Evolutionary conservation across 2,329 filamentous ascomycete genomes (phyloP).

Genomic region (Bertia moriformis): DNA sequence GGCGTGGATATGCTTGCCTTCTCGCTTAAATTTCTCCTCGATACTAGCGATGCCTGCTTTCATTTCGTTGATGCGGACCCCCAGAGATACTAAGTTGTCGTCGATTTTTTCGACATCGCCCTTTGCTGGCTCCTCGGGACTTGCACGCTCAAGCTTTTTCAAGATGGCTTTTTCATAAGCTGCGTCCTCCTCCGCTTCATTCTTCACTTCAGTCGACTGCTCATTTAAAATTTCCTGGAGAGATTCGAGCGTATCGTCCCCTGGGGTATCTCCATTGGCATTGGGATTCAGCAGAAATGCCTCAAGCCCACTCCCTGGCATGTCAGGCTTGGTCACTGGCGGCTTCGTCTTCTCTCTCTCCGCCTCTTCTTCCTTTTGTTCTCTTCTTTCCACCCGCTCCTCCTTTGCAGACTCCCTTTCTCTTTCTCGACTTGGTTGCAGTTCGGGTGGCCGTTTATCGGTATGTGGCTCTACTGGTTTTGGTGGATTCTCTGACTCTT

Average conservation of each 20-base stretch:
- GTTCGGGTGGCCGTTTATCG: neutral
- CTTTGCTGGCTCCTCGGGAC: slow-evolving; percentile 3
- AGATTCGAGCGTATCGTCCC: slow-evolving; percentile 27
- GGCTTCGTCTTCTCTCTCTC: slow-evolving; percentile 7
- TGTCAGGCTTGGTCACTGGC: slow-evolving; percentile 12
- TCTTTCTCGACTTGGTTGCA: neutral
- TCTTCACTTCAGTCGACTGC: slow-evolving; percentile 6
- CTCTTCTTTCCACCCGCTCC: slow-evolving; percentile 7
- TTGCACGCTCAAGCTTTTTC: neutral
- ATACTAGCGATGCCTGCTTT: neutral
- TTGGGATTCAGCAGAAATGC: slow-evolving; percentile 22
- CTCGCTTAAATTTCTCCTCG: neutral
- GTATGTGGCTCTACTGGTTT: neutral
- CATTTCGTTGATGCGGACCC: neutral
- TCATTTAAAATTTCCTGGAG: slow-evolving; percentile 19
- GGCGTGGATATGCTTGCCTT: neutral
- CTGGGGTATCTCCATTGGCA: slow-evolving; percentile 18
- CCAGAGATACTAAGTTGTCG: neutral
- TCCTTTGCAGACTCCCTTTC: slow-evolving; percentile 10
- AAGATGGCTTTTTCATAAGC: slow-evolving; percentile 1
- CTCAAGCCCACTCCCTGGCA: slow-evolving; percentile 23
- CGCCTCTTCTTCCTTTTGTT: slow-evolving; percentile 4
- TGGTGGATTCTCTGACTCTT: neutral
- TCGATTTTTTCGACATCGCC: neutral
- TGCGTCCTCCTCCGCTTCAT: slow-evolving; percentile 1